A percentile compares a stretch with the other conserved stretches of the same genome.
Evolutionary conservation across 2,329 filamentous ascomycete genomes (phyloP).

Genomic region (Dothideomycetes sp.): DNA sequence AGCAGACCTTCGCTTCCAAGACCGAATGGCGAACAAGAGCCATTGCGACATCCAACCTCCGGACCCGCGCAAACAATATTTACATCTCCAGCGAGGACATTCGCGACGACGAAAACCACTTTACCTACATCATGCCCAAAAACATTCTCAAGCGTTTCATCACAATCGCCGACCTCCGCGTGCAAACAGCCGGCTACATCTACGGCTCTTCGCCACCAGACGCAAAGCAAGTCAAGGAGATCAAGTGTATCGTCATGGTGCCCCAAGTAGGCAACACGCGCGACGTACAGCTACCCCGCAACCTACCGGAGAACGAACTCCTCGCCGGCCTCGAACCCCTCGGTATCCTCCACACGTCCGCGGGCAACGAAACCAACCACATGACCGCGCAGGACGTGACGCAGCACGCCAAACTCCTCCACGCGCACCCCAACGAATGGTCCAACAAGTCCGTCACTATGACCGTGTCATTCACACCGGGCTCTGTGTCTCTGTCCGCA

Average conservation of each 20-base stretch:
- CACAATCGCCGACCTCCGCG: slow-evolving; percentile 87
- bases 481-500: slow-evolving; percentile 85
- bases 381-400: slow-evolving; percentile 95
- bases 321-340: slow-evolving; percentile 79
- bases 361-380: slow-evolving; percentile 88
- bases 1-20: slow-evolving; percentile 95
- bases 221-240: slow-evolving; percentile 94
- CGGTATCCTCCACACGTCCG: slow-evolving; percentile 89
- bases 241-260: slow-evolving; percentile 93
- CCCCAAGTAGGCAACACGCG: slow-evolving; percentile 91
- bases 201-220: slow-evolving; percentile 89
- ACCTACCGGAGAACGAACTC: slow-evolving; percentile 85
- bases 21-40: slow-evolving; percentile 97
- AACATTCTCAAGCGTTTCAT: slow-evolving; percentile 98
- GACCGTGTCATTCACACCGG: slow-evolving; percentile 91
- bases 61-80: slow-evolving; percentile 92
- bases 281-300: slow-evolving; percentile 80
- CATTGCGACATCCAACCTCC: slow-evolving; percentile 90
- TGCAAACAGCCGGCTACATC: slow-evolving; percentile 91
- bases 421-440: slow-evolving; percentile 62
- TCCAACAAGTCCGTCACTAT: slow-evolving; percentile 89
- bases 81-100: slow-evolving; percentile 96
- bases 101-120: slow-evolving; percentile 74
- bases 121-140: slow-evolving; percentile 98
- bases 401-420: slow-evolving; percentile 82